phyloP scores from a whole-genome alignment of 495 filamentous ascomycete genomes.

The Beverwykella pulmonaria region DNA sequence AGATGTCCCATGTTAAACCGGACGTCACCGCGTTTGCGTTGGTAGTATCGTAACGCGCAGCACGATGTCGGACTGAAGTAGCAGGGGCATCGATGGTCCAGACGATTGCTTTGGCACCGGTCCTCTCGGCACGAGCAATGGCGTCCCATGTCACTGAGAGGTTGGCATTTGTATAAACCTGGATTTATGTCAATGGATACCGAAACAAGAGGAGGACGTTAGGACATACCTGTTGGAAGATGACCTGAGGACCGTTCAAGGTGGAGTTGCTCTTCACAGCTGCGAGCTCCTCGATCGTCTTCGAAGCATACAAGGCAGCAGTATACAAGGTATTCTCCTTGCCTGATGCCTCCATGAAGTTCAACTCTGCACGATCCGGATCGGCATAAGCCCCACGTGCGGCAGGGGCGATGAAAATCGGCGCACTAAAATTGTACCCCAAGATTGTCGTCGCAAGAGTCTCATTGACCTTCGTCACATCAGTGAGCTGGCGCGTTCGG shows the following conservation, averaged over 20 bases:
- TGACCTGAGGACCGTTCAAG: neutral
- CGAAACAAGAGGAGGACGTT: neutral
- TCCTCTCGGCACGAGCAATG: conserved; percentile 49
- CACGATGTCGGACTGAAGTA: neutral
- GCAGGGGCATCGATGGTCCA: conserved; percentile 61
- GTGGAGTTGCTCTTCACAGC: neutral
- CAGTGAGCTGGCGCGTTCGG: neutral
- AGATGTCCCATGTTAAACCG: conserved; percentile 80
- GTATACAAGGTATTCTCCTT: neutral
- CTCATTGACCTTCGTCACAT: conserved; percentile 1
- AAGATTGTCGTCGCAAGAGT: neutral
- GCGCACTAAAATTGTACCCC: neutral
- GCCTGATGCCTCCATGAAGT: conserved; percentile 1
- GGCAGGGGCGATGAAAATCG: neutral
- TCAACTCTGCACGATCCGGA: neutral
- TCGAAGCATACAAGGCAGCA: neutral
- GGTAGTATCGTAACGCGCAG: neutral
- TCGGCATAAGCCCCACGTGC: neutral
- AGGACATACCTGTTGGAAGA: neutral
- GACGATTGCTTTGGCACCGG: conserved; percentile 67
- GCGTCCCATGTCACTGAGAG: conserved; percentile 8
- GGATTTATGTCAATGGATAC: neutral
- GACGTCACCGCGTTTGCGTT: neutral
- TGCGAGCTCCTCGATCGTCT: neutral
- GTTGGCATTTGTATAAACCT: conserved; percentile 15